These are phyloP conservation scores for Rhodamnia argentea DNA, from an alignment of 345 rosid species.

Conservation along the genomic window DNA sequence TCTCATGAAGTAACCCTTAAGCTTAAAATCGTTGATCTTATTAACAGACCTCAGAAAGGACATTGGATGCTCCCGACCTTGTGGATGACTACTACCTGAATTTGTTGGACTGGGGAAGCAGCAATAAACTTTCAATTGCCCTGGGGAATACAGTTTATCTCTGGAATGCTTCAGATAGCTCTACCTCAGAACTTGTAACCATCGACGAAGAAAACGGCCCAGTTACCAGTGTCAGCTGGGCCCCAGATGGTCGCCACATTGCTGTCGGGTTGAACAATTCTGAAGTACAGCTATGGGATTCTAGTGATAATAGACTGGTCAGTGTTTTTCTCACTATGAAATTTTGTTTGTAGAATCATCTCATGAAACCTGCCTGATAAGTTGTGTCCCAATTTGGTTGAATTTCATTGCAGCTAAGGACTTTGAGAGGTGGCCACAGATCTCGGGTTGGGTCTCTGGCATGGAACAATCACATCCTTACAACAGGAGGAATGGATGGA, in stretches of 20 bases:
- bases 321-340: neutral
- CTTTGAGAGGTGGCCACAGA: constrained; percentile 29
- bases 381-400: neutral
- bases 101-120: constrained; percentile 30
- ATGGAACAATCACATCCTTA: constrained; percentile 35
- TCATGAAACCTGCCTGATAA: neutral
- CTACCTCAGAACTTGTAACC: constrained; percentile 31
- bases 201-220: constrained; percentile 25
- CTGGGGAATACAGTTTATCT: constrained; percentile 23
- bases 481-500: constrained; percentile 35
- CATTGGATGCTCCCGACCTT: constrained; percentile 31
- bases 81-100: constrained; percentile 32
- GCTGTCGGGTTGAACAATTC: constrained; percentile 12
- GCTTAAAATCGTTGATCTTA: neutral
- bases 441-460: constrained; percentile 25
- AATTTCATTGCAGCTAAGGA: constrained; percentile 22
- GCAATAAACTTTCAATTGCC: constrained; percentile 26
- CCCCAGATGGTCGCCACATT: constrained; percentile 17
- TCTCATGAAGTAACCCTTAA: neutral
- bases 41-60: constrained; percentile 31
- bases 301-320: constrained; percentile 9
- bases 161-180: constrained; percentile 31
- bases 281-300: constrained; percentile 15
- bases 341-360: neutral
- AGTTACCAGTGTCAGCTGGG: constrained; percentile 12